These are phyloP conservation scores for Pichia deserticola DNA, from an alignment of 805 yeast genomes.

Conservation along the genomic window DNA sequence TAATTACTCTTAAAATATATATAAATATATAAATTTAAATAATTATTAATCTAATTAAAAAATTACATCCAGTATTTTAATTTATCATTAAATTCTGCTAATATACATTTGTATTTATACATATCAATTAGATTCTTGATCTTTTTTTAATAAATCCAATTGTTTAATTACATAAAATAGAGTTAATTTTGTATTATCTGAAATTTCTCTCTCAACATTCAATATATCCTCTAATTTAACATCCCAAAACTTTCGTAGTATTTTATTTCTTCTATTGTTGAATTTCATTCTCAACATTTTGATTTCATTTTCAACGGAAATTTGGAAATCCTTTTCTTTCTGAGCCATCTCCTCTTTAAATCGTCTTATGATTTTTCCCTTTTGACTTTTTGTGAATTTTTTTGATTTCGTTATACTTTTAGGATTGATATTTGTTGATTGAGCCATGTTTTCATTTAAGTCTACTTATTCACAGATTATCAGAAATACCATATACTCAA, in stretches of 20 bases:
- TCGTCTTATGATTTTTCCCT: conserved; percentile 29
- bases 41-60: no score
- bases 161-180: conserved; percentile 22
- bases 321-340: conserved; percentile 15
- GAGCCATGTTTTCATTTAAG: not conserved
- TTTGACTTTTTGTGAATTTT: conserved; percentile 29
- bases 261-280: conserved; percentile 36
- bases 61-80: no score
- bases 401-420: not conserved
- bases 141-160: conserved; percentile 11
- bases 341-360: conserved; percentile 15
- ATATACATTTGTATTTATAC: not conserved
- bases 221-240: conserved; percentile 38
- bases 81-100: not conserved
- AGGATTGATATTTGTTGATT: not conserved
- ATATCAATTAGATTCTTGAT: not conserved
- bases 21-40: no score
- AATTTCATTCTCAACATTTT: conserved; percentile 28
- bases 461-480: not conserved
- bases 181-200: conserved; percentile 23
- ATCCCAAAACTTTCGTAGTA: conserved; percentile 43
- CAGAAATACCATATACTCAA: not conserved
- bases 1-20: no score
- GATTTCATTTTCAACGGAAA: conserved; percentile 17
- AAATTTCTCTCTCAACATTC: conserved; percentile 36